Percentiles rank a stretch among this genome's conserved stretches.
Conservation (phyloP, 2,329 filamentous ascomycete genomes). For the Aspergillus udagawae region DNA sequence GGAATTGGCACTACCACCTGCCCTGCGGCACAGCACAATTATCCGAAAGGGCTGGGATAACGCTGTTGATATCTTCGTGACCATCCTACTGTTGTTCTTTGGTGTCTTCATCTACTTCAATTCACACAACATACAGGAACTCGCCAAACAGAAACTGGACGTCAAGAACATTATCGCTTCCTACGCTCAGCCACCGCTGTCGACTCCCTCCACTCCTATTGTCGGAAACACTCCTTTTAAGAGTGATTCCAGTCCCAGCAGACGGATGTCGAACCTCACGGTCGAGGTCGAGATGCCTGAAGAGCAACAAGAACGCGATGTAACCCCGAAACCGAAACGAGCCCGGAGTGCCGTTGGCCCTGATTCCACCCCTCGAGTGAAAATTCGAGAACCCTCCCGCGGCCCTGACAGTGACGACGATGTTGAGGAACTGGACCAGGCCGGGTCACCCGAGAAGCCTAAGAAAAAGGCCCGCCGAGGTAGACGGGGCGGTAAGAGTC, state of each 20-base stretch:
- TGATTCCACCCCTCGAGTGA: constrained; percentile 32
- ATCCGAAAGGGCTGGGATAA: constrained; percentile 46
- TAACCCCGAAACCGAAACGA: constrained; percentile 27
- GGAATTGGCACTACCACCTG: constrained; percentile 36
- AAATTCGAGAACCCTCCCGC: constrained; percentile 38
- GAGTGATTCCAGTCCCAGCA: constrained; percentile 20
- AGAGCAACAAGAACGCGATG: constrained; percentile 17
- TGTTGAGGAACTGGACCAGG: constrained; percentile 24
- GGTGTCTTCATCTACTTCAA: constrained; percentile 43
- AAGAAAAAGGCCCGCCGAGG: constrained; percentile 69
- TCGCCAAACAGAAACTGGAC: constrained; percentile 43
- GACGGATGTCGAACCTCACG: constrained; percentile 25
- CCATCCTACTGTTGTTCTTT: constrained; percentile 37
- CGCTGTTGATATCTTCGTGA: constrained; percentile 41
- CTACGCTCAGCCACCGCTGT: constrained; percentile 33
- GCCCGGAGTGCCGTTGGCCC: constrained; percentile 15
- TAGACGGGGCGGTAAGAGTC: constrained; percentile 66
- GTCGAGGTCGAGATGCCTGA: constrained; percentile 27
- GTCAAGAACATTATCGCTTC: constrained; percentile 43
- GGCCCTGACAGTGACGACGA: constrained; percentile 32
- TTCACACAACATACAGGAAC: constrained; percentile 36
- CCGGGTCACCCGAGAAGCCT: constrained; percentile 43
- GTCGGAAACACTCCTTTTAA: constrained; percentile 24
- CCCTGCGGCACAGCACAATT: constrained; percentile 40
- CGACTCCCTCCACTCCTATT: constrained; percentile 38